Evolutionary conservation across 306 rosid genomes (phyloP).

Genomic region (Cicer judaicum): DNA sequence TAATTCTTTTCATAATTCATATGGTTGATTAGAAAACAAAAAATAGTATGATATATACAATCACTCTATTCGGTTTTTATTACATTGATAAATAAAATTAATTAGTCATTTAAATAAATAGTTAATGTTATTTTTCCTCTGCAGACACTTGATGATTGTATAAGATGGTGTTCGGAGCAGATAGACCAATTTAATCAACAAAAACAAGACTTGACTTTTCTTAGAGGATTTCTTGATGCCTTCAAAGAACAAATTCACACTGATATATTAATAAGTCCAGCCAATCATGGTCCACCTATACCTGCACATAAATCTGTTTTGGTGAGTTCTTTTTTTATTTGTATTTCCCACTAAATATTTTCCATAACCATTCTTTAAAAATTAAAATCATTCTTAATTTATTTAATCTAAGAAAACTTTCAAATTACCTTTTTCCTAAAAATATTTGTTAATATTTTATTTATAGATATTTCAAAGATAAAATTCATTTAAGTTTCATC

Average conservation of each 20-base stretch:
- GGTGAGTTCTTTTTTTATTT: constrained; percentile 37
- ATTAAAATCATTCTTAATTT: neutral
- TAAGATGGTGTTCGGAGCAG: constrained; percentile 52
- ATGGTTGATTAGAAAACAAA: neutral
- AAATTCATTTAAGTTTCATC: too few relatives aligned
- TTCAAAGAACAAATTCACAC: constrained; percentile 66
- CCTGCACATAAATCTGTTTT: constrained; percentile 67
- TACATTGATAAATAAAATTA: too few relatives aligned
- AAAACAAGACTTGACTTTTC: constrained; percentile 57
- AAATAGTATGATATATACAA: too few relatives aligned
- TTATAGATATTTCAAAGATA: too few relatives aligned
- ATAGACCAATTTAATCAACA: constrained; percentile 46
- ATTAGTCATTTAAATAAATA: too few relatives aligned
- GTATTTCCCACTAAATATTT: neutral
- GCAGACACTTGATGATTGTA: constrained; percentile 61
- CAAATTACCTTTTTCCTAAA: too few relatives aligned
- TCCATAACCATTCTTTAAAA: neutral
- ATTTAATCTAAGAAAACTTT: too few relatives aligned
- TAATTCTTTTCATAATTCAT: constrained; percentile 36
- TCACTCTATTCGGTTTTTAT: too few relatives aligned
- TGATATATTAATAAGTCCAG: constrained; percentile 64
- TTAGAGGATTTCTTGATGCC: constrained; percentile 57
- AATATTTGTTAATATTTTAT: too few relatives aligned
- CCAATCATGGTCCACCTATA: constrained; percentile 57
- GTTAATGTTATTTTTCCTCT: neutral